Percentiles rank a stretch among this genome's conserved stretches.
Conservation (phyloP, 1,284 basidiomycete genomes). For the Cryptococcus hybrid region DNA sequence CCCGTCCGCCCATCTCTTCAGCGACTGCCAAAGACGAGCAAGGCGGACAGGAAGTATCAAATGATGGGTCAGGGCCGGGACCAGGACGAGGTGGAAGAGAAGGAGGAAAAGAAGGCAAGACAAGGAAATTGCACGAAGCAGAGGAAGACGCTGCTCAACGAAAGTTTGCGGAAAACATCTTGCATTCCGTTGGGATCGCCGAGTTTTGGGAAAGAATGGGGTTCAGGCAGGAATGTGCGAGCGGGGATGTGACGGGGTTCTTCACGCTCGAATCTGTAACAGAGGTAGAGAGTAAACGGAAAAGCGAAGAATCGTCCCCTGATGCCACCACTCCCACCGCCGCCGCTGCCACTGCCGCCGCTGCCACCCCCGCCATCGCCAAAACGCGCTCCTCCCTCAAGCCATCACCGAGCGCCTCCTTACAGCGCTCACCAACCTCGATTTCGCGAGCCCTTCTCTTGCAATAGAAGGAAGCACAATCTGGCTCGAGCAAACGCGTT, state of each 20-base stretch:
- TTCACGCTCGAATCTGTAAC: constrained; percentile 60
- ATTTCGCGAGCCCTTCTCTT: constrained; percentile 68
- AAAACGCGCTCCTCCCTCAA: background rate
- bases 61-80: background rate
- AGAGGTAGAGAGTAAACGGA: background rate
- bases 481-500: constrained; percentile 57
- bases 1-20: constrained; percentile 48
- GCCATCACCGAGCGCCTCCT: constrained; percentile 65
- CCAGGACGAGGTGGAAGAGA: too few relatives aligned
- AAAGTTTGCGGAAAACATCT: constrained; percentile 47
- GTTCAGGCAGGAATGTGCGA: constrained; percentile 87
- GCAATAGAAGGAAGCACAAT: constrained; percentile 66
- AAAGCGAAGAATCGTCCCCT: too few relatives aligned
- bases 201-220: constrained; percentile 97
- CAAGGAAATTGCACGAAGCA: constrained; percentile 37
- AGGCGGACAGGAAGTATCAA: background rate
- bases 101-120: constrained; percentile 5
- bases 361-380: background rate
- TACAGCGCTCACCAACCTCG: constrained; percentile 67
- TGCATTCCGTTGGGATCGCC: constrained; percentile 52
- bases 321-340: background rate
- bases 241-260: constrained; percentile 82
- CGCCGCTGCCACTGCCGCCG: background rate
- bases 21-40: constrained; percentile 6
- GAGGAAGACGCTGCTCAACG: constrained; percentile 48